Evolutionary conservation across 2,329 filamentous ascomycete species (phyloP), one percentile per base, ranked within the genome.

Genomic region (Malbranchea zuffiana): DNA sequence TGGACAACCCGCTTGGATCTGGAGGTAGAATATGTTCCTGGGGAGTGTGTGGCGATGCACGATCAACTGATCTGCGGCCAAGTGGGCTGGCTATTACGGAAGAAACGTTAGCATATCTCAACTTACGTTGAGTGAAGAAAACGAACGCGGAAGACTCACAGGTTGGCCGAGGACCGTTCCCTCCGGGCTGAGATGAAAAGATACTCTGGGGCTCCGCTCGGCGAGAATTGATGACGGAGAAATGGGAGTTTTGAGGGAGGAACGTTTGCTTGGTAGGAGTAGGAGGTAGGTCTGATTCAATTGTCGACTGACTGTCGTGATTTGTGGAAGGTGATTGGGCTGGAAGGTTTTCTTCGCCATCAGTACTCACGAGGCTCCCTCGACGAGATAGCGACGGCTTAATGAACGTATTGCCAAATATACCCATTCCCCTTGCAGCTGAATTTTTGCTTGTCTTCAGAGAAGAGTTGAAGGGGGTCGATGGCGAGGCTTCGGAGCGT

Each of bases 1-100:
- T 88, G 1, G 85, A 87, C 12, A 94, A 65, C 25, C 76, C 75
- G 58, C 82, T 92, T 1, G 85, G 79, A 54, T 95, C 87, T 5
- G 80, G 78, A 17, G 82, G 80, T 17, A 78, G 69, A 50, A 83
- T 71, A 37, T 69, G 72, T 42, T 90, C 85, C 32, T 75, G 75
- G 0, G 88, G 88, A 0, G 88, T 95, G 41, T 75, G 81, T 12
- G 86, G 84, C 6, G 82, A 74, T 12, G 60, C 50, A 57, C 65
- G 54, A 53, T 63, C 52, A 55, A 75, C 58, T 62, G 42, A 59
- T 41, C 69, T 55, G 63, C 67, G 60, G 51, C 72, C 69, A 46
- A 75, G 61, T 34, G 80, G 74, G 59, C 71, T 80, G 44, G 74
- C 78, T 75, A 67, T 56, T 67, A n/a, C 62, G 55, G 48, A 65